Percentiles rank a stretch among this genome's conserved stretches.
phyloP scores from a whole-genome alignment of 441 rosid species.

The Manihot esculenta region DNA sequence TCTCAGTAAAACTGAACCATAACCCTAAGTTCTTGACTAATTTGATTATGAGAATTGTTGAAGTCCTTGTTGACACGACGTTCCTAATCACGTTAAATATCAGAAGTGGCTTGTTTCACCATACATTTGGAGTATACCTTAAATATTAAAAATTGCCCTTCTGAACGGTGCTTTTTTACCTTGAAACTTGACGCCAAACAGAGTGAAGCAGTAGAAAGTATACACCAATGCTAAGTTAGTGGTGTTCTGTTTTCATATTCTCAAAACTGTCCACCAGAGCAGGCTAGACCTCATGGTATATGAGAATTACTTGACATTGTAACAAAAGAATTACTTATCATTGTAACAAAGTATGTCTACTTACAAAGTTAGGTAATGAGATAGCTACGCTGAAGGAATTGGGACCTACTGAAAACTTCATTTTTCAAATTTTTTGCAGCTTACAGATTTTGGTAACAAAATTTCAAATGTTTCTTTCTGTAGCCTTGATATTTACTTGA shows the following conservation, averaged over 20 bases:
- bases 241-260: constrained; percentile 1
- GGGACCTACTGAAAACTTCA: neutral
- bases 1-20: no score
- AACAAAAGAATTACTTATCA: neutral
- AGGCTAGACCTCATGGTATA: neutral
- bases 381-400: neutral
- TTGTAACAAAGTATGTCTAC: neutral
- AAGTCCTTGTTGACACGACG: neutral
- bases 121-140: neutral
- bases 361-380: neutral
- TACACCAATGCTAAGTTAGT: neutral
- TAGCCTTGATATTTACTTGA: neutral
- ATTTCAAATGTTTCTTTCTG: no score
- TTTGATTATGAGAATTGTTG: no score
- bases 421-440: neutral
- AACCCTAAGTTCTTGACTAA: no score
- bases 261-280: neutral
- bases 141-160: no score
- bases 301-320: neutral
- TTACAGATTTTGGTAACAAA: neutral
- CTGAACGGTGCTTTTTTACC: no score
- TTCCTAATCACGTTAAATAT: neutral
- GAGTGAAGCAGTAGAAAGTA: neutral
- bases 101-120: neutral
- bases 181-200: no score